phyloP scores from a whole-genome alignment of 2,329 filamentous ascomycete genomes.

The Karstenula rhodostoma region DNA sequence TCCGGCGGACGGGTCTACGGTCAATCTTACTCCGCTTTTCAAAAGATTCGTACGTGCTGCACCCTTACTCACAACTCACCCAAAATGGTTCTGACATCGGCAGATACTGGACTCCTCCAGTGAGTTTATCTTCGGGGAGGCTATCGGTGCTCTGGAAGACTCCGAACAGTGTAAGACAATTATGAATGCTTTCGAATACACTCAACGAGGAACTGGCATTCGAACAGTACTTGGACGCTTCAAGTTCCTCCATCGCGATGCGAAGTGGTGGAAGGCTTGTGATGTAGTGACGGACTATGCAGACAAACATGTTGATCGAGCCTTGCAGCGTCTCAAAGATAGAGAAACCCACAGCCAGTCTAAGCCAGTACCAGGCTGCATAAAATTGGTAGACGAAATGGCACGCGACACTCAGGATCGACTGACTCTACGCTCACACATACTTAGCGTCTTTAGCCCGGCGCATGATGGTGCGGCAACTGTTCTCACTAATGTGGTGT shows the following conservation, averaged over 20 bases:
- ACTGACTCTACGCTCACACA: conserved; percentile 22
- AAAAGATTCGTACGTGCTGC: conserved; percentile 24
- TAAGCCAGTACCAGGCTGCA: not conserved
- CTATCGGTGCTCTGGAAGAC: conserved; percentile 18
- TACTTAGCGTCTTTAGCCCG: conserved; percentile 29
- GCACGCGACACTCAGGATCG: conserved; percentile 23
- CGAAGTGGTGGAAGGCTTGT: conserved; percentile 21
- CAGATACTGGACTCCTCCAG: conserved; percentile 25
- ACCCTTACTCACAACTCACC: no score
- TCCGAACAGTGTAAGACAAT: conserved; percentile 17
- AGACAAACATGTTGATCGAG: conserved; percentile 19
- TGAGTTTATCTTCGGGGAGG: conserved; percentile 28
- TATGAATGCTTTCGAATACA: conserved; percentile 23
- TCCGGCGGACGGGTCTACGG: conserved; percentile 28
- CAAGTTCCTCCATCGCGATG: conserved; percentile 22
- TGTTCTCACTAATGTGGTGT: conserved; percentile 26
- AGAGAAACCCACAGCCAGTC: not conserved
- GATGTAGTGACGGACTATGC: conserved; percentile 21
- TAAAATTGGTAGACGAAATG: conserved; percentile 28
- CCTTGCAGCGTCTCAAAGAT: conserved; percentile 10
- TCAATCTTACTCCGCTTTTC: conserved; percentile 39
- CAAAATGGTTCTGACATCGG: not conserved
- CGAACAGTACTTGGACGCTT: conserved; percentile 14
- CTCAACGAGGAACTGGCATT: conserved; percentile 19
- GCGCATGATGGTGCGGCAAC: conserved; percentile 26